A percentile compares a stretch with the other conserved stretches of the same genome.
These are phyloP conservation scores for Hygrophoropsis aurantiaca DNA, from an alignment of 768 basidiomycete genomes.

Conservation along the genomic window DNA sequence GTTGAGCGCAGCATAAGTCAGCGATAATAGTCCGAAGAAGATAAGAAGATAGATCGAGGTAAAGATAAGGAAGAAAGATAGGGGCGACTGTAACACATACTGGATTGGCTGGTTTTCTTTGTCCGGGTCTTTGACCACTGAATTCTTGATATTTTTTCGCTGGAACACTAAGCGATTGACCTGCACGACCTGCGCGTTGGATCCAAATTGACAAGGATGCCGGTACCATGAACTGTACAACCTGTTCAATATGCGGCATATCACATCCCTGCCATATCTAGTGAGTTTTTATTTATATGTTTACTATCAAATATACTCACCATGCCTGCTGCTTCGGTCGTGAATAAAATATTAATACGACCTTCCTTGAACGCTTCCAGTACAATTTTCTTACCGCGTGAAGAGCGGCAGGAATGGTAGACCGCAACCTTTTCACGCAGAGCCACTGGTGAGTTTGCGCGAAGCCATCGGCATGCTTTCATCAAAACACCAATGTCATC, in stretches of 20 bases:
- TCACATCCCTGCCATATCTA: conserved; percentile 26
- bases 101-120: no score
- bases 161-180: conserved; percentile 15
- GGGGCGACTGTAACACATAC: no score
- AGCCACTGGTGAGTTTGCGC: no score
- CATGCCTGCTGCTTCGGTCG: conserved; percentile 39
- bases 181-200: conserved; percentile 32
- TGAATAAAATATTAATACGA: conserved; percentile 21
- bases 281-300: background rate
- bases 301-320: conserved; percentile 16
- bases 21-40: no score
- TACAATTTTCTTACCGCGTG: conserved; percentile 16
- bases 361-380: conserved; percentile 27
- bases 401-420: conserved; percentile 23
- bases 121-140: conserved; percentile 14
- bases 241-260: conserved; percentile 34
- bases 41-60: no score
- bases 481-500: conserved; percentile 10
- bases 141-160: no score
- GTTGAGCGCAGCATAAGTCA: no score
- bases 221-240: conserved; percentile 35
- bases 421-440: conserved; percentile 24
- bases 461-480: conserved; percentile 9
- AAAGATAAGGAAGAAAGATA: no score
- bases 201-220: conserved; percentile 30